Percentiles rank a stretch among this genome's conserved stretches.
Evolutionary conservation across 345 rosid genomes (phyloP).

Genomic region (Arabis hirsuta): DNA sequence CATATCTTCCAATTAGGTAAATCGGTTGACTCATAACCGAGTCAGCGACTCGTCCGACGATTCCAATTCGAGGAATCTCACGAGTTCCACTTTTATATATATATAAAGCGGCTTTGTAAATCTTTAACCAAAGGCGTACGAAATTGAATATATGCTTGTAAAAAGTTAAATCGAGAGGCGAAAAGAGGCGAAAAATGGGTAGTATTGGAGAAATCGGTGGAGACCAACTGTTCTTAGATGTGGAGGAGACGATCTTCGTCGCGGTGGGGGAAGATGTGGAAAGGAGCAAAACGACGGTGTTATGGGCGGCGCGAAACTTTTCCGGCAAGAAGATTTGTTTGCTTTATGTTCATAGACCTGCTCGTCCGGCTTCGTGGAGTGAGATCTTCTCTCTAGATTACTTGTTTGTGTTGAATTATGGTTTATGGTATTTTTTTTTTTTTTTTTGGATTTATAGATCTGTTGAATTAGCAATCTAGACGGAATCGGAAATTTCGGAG

Average conservation of each 20-base stretch:
- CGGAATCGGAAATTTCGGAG: not conserved
- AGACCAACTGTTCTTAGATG: constrained; percentile 43
- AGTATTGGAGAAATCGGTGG: constrained; percentile 41
- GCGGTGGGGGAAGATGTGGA: constrained; percentile 76
- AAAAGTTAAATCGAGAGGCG: constrained; percentile 9
- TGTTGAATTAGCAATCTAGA: constrained; percentile 20
- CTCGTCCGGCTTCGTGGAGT: constrained; percentile 54
- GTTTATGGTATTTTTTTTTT: not conserved
- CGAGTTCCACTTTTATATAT: constrained; percentile 37
- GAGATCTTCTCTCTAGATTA: constrained; percentile 42
- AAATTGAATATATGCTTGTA: constrained; percentile 6
- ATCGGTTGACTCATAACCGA: constrained; percentile 45
- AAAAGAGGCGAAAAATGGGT: constrained; percentile 47
- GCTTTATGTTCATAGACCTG: constrained; percentile 74
- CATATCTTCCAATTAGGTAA: constrained; percentile 29
- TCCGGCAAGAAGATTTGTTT: constrained; percentile 71
- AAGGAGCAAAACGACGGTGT: constrained; percentile 58
- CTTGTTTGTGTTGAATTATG: constrained; percentile 30
- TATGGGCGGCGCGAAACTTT: constrained; percentile 74
- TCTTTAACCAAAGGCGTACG: not conserved
- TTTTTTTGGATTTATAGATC: constrained; percentile 14
- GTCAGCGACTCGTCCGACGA: constrained; percentile 42
- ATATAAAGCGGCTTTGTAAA: constrained; percentile 30
- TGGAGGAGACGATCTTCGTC: constrained; percentile 70
- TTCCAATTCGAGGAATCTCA: constrained; percentile 41